Evolutionary conservation across 805 yeast species (phyloP), one percentile per base, ranked within the genome.

Genomic region (Candida easanensis): DNA sequence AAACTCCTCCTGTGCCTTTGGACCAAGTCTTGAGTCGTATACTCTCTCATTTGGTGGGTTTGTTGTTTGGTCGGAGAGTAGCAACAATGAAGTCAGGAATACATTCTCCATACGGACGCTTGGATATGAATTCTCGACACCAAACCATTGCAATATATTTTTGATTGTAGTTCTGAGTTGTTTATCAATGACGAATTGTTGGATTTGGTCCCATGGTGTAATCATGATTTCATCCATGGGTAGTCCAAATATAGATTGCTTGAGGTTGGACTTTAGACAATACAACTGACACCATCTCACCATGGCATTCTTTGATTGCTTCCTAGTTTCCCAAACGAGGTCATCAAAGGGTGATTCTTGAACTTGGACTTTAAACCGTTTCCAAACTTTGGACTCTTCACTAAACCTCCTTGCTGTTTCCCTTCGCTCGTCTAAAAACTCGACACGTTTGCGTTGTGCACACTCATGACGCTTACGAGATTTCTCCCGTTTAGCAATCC

Each of bases 401-500:
- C 37, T 28, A 20, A 44, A 44, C 17, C 47, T 30, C n/a, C 47
- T 20, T 11, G 47, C 47, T 2, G 38, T 36, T 18, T 44, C 47
- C 20, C 44, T 39, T 25, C 39, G 34, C 20, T 35, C 42, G 10
- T 34, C 42, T 4, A 43, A 8, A 4, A 39, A 23, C 2, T 37
- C 42, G 14, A 11, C 22, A 17, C 46, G 35, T 16, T 43, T 43
- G n/a, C 37, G 23, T 18, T 25, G 21, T 4, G 45, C 45, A 17
- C 7, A 15, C 3, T 26, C 25, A 8, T 22, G 25, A 8, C 30
- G 6, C 30, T 26, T 11, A 11, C 15, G 10, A 7, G 10, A 10
- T 7, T 10, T 22, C 25, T 26, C n/a, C 30, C n/a, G 10, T 13
- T 13, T 26, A 11, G 25, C 17, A 30, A 15, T 11, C 19, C 36